A percentile compares a stretch with the other conserved stretches of the same genome.
Conservation (phyloP, 768 basidiomycete species). For the Phylloporus arenicola region DNA sequence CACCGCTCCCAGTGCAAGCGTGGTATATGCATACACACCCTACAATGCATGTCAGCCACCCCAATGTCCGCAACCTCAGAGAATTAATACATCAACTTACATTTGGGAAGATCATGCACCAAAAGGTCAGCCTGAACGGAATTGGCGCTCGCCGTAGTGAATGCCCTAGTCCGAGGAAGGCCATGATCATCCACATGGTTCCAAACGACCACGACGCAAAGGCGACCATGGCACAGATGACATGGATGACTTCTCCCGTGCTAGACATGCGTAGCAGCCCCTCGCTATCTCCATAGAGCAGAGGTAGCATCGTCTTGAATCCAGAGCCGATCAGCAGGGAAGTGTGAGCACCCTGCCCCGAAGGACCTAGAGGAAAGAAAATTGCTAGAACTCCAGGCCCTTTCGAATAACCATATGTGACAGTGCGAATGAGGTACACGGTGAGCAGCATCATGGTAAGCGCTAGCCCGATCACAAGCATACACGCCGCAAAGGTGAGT, state of each 20-base stretch:
- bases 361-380: conserved; percentile 73
- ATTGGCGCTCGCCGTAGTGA: conserved; percentile 38
- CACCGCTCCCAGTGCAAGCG: conserved; percentile 43
- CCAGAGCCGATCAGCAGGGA: conserved; percentile 51
- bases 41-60: conserved; percentile 15
- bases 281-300: conserved; percentile 28
- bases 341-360: conserved; percentile 60
- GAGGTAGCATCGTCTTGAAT: conserved; percentile 35
- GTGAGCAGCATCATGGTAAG: conserved; percentile 65
- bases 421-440: conserved; percentile 55
- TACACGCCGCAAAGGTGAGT: conserved; percentile 45
- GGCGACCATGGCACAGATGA: conserved; percentile 42
- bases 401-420: conserved; percentile 49
- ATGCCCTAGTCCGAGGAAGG: conserved; percentile 44
- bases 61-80: background rate
- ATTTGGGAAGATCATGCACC: conserved; percentile 71
- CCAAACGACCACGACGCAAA: conserved; percentile 59
- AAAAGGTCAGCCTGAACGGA: conserved; percentile 53
- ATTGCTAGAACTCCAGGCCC: conserved; percentile 47
- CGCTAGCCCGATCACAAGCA: conserved; percentile 51
- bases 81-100: conserved; percentile 30
- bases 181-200: conserved; percentile 58
- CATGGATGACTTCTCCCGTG: conserved; percentile 39
- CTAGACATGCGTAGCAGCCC: conserved; percentile 31
- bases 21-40: conserved; percentile 67